phyloP scores from a whole-genome alignment of 495 filamentous ascomycete genomes.

The Polyplosphaeria fusca region DNA sequence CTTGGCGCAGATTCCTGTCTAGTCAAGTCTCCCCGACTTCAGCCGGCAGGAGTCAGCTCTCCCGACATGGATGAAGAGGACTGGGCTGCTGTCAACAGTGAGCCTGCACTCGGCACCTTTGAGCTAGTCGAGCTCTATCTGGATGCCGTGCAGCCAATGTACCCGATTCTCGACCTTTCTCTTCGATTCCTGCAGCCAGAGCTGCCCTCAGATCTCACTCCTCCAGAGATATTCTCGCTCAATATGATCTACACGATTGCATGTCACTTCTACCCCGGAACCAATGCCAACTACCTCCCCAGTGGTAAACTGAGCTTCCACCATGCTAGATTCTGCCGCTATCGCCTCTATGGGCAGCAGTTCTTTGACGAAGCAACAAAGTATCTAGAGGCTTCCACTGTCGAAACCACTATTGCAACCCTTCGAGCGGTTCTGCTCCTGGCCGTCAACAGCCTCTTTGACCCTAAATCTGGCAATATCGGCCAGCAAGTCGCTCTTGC shows the following conservation, averaged over 20 bases:
- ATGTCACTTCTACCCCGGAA: conserved; percentile 14
- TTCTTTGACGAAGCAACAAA: conserved; percentile 16
- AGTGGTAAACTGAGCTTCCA: conserved; percentile 9
- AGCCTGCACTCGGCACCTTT: background rate
- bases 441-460: conserved; percentile 27
- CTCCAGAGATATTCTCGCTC: conserved; percentile 11
- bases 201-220: background rate
- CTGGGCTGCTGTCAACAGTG: background rate
- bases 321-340: background rate
- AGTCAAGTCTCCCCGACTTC: conserved; percentile 12
- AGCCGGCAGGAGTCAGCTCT: background rate
- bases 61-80: conserved; percentile 6
- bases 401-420: conserved; percentile 12
- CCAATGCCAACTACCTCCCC: background rate
- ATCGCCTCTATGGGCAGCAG: background rate
- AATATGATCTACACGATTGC: conserved; percentile 28
- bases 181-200: conserved; percentile 10
- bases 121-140: conserved; percentile 18
- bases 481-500: conserved; percentile 29
- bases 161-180: conserved; percentile 14
- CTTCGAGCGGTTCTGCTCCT: conserved; percentile 22
- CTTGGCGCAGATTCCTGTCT: conserved; percentile 21
- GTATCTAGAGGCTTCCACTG: conserved; percentile 19
- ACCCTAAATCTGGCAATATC: conserved; percentile 25
- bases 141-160: conserved; percentile 16